These are phyloP conservation scores for Eucalyptus pauciflora DNA, from an alignment of 345 rosid species.

Conservation along the genomic window DNA sequence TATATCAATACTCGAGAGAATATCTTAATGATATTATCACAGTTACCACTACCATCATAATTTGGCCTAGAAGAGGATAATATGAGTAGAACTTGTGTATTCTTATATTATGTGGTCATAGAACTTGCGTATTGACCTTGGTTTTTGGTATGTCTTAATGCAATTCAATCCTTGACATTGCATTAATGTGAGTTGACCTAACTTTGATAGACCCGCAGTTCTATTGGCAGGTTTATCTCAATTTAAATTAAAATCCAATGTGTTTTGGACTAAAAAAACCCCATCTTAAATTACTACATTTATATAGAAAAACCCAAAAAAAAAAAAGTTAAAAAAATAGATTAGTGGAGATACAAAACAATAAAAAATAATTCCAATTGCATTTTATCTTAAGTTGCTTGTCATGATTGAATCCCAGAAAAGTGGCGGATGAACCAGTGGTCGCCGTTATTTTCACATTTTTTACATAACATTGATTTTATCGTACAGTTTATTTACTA, in stretches of 20 bases:
- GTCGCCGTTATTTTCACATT: not conserved
- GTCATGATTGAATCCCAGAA: not conserved
- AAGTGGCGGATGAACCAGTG: not conserved
- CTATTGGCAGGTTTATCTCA: not conserved
- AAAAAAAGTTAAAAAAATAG: not conserved
- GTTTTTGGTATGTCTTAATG: not conserved
- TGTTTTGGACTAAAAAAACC: not conserved
- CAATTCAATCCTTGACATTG: not conserved
- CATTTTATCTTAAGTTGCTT: not conserved
- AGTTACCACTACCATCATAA: not conserved
- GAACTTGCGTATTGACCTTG: not conserved
- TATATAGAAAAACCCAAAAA: not conserved
- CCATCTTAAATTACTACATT: not conserved
- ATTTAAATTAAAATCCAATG: not conserved
- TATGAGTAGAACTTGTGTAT: not conserved
- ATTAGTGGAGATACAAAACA: not conserved
- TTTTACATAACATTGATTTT: not conserved
- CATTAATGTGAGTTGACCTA: not conserved
- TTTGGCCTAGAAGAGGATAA: not conserved
- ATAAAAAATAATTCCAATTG: not conserved
- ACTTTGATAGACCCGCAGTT: not conserved
- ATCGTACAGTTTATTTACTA: not conserved
- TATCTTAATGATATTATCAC: not conserved
- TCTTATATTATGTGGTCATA: not conserved
- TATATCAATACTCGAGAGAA: not conserved